Conservation (phyloP, 2,329 filamentous ascomycete species). For the Elsinoe arachidis region DNA sequence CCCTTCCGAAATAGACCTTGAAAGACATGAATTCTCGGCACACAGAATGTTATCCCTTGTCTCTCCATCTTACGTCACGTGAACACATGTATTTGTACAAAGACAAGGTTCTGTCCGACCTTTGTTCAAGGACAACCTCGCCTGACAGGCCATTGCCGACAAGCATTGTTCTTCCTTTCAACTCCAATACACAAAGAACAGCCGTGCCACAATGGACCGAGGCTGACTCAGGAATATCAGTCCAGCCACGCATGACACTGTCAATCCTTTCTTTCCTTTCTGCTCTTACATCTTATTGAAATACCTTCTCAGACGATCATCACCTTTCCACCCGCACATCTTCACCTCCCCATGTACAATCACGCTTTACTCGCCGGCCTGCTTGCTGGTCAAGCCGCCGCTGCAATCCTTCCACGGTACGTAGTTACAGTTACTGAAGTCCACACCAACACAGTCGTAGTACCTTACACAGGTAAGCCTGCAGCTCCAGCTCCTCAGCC, state of each 20-base stretch:
- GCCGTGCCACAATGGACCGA: neutral
- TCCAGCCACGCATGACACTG: neutral
- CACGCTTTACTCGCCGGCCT: neutral
- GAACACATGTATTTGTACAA: neutral
- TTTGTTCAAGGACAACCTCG: too few relatives aligned
- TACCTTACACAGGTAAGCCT: constrained; percentile 6
- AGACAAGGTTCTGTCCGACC: neutral
- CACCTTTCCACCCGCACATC: neutral
- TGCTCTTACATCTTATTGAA: neutral
- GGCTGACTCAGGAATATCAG: neutral
- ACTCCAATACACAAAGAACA: neutral
- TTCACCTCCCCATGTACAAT: constrained; percentile 6
- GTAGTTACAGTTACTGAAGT: constrained; percentile 8
- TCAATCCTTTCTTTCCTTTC: constrained; percentile 1
- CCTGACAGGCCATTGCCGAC: too few relatives aligned
- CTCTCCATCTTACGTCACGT: too few relatives aligned
- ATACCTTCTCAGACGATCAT: neutral
- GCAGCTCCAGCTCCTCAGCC: neutral
- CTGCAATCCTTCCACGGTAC: constrained; percentile 7
- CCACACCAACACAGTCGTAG: constrained; percentile 10
- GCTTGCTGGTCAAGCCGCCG: constrained; percentile 15
- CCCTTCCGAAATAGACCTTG: neutral
- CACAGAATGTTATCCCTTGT: too few relatives aligned
- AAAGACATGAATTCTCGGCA: too few relatives aligned
- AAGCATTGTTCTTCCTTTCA: neutral